Evolutionary conservation across 495 filamentous ascomycete species (phyloP), one percentile per base, ranked within the genome.

Genomic region (Penicillium pulvis): DNA sequence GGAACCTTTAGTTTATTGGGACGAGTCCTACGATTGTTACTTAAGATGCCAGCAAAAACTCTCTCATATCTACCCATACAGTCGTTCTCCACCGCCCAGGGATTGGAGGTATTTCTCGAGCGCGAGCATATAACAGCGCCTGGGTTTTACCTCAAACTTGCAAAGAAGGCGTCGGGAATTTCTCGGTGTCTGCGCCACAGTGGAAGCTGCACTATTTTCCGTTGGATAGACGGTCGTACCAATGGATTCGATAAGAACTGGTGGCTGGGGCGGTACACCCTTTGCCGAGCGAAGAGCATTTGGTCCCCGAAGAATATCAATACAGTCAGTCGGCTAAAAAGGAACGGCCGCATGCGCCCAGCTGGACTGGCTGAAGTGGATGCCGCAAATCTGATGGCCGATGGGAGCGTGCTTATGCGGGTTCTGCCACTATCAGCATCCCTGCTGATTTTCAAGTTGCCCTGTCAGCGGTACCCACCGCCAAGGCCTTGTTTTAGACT

Each of bases 181-280:
- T 71, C 0, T 82, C 81, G 0, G 69, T 85, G 16, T 76, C 75
- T n/a, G 75, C 81, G 30, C 71, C 75, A 12, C 75, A 84, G 75
- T 85, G 31, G 79, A 85, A 70, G 64, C 71, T 26, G 81, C 82
- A 7, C 68, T 86, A 3, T 86, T 60, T 80, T 79, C 58, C 82
- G 83, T 7, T 86, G 83, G 83, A 86, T 86, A 51, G 83, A 86
- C 63, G 83, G 82, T 4, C 82, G 82, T 49, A 74, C 69, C 0
- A 76, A 78, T 23, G 56, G 63, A 23, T 67, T 73, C 55, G 71
- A 81, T 56, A 63, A 69, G 6, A 48, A 69, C 17, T 74, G 67
- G 65, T 80, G 77, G 70, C 51, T 81, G 10, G 79, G 80, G 55
- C 73, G 77, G 2, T 85, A 83, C 70, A 84, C 82, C 2, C 81